Percentiles rank a stretch among this genome's conserved stretches.
Evolutionary conservation across 2,329 filamentous ascomycete genomes (phyloP).

Genomic region (Orbilia blumenaviensis): DNA sequence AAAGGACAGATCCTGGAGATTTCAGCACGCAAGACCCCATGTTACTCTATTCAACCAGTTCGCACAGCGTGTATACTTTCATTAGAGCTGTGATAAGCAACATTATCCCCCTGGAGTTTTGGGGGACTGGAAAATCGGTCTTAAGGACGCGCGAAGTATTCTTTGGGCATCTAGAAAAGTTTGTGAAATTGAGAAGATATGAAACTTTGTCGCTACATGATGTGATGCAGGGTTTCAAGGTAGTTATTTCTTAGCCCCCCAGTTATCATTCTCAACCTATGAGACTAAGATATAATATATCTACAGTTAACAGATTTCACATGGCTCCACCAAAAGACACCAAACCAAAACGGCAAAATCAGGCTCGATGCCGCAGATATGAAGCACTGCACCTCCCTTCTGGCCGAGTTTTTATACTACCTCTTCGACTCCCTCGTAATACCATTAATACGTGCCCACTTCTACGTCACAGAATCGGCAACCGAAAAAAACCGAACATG

Average conservation of each 20-base stretch:
- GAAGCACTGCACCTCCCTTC: slow-evolving; percentile 78
- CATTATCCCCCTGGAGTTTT: slow-evolving; percentile 78
- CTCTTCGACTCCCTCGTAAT: slow-evolving; percentile 90
- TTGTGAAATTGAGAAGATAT: slow-evolving; percentile 79
- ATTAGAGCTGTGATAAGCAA: slow-evolving; percentile 78
- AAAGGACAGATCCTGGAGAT: not conserved
- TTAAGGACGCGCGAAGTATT: slow-evolving; percentile 71
- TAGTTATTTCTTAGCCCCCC: slow-evolving; percentile 60
- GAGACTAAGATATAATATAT: slow-evolving; percentile 19
- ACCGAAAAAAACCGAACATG: slow-evolving; percentile 81
- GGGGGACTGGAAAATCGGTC: slow-evolving; percentile 70
- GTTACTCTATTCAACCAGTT: slow-evolving; percentile 15
- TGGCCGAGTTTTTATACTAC: slow-evolving; percentile 89
- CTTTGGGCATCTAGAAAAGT: slow-evolving; percentile 76
- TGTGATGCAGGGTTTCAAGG: slow-evolving; percentile 78
- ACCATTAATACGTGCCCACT: slow-evolving; percentile 84
- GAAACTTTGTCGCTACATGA: slow-evolving; percentile 84
- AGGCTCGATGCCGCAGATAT: slow-evolving; percentile 77
- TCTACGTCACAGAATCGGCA: slow-evolving; percentile 93
- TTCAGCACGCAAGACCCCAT: slow-evolving; percentile 16
- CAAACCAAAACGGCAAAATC: slow-evolving; percentile 56
- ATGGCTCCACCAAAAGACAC: slow-evolving; percentile 73
- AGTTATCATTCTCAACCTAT: slow-evolving; percentile 32
- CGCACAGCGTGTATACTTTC: slow-evolving; percentile 67
- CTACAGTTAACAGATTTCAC: slow-evolving; percentile 74